These are phyloP conservation scores for Vanderwaltozyma tropicalis DNA, from an alignment of 805 yeast genomes.

Conservation along the genomic window DNA sequence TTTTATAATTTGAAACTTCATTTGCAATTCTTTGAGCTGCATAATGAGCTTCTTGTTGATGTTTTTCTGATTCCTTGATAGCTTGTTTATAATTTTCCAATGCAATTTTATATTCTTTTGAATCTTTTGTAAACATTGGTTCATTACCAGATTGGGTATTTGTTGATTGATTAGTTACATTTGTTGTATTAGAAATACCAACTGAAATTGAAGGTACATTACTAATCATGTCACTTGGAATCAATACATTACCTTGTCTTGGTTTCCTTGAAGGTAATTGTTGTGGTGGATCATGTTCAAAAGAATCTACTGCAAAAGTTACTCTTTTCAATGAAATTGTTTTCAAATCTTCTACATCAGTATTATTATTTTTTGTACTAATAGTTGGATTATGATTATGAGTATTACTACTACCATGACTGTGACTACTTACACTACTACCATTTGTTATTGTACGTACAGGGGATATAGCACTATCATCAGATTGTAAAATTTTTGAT, in stretches of 20 bases:
- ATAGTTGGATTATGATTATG: too few relatives aligned
- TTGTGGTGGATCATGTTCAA: conserved; percentile 80
- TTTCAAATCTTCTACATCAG: conserved; percentile 15
- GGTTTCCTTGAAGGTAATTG: conserved; percentile 86
- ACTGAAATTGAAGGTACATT: conserved; percentile 56
- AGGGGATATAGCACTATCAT: not conserved
- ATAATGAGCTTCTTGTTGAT: conserved; percentile 65
- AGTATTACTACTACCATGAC: too few relatives aligned
- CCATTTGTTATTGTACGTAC: conserved; percentile 1
- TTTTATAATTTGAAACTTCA: conserved; percentile 45
- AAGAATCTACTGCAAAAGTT: conserved; percentile 64
- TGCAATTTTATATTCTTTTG: conserved; percentile 43
- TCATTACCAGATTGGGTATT: conserved; percentile 6
- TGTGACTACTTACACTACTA: conserved; percentile 1
- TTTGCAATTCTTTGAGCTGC: conserved; percentile 61
- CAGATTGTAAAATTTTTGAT: not conserved
- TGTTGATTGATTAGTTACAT: not conserved
- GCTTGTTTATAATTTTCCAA: conserved; percentile 48
- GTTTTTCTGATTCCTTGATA: conserved; percentile 52
- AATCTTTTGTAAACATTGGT: conserved; percentile 27
- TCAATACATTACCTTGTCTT: conserved; percentile 61
- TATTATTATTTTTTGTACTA: not conserved
- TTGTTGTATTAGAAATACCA: conserved; percentile 47
- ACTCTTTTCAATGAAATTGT: conserved; percentile 45
- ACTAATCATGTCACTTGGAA: conserved; percentile 52